Evolutionary conservation across 2,329 filamentous ascomycete species (phyloP).

Genomic region (Thermochaetoides dissita): DNA sequence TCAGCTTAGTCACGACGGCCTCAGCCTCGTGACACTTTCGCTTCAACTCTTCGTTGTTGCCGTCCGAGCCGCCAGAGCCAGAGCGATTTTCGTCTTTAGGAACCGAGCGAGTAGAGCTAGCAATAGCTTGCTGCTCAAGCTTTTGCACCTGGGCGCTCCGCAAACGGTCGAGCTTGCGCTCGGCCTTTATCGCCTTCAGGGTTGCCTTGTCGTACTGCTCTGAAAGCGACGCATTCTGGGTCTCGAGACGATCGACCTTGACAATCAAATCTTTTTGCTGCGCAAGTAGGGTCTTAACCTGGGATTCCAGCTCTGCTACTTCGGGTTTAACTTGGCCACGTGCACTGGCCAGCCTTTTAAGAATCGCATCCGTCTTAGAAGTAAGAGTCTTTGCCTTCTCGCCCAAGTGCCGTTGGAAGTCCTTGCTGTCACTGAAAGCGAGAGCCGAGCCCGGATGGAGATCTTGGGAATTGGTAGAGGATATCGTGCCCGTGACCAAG

Average conservation of each 20-base stretch:
- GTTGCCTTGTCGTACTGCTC: constrained; percentile 81
- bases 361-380: constrained; percentile 55
- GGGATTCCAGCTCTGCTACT: constrained; percentile 56
- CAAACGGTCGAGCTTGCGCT: constrained; percentile 82
- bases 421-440: constrained; percentile 47
- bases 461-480: constrained; percentile 30
- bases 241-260: constrained; percentile 59
- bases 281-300: constrained; percentile 61
- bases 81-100: constrained; percentile 39
- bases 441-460: constrained; percentile 43
- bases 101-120: constrained; percentile 41
- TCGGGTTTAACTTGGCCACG: constrained; percentile 50
- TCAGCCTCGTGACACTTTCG: constrained; percentile 63
- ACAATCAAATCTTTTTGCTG: constrained; percentile 68
- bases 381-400: constrained; percentile 65
- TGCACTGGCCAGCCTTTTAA: constrained; percentile 38
- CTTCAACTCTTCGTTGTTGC: constrained; percentile 49
- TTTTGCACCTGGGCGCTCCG: constrained; percentile 85
- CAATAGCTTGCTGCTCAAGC: constrained; percentile 75
- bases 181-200: constrained; percentile 82
- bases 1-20: constrained; percentile 67
- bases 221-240: constrained; percentile 72
- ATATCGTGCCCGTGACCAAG: constrained; percentile 36
- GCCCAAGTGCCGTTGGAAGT: constrained; percentile 72
- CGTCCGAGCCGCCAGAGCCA: constrained; percentile 26